Conservation (phyloP, 495 filamentous ascomycete species). For the Penicillium lividum region DNA sequence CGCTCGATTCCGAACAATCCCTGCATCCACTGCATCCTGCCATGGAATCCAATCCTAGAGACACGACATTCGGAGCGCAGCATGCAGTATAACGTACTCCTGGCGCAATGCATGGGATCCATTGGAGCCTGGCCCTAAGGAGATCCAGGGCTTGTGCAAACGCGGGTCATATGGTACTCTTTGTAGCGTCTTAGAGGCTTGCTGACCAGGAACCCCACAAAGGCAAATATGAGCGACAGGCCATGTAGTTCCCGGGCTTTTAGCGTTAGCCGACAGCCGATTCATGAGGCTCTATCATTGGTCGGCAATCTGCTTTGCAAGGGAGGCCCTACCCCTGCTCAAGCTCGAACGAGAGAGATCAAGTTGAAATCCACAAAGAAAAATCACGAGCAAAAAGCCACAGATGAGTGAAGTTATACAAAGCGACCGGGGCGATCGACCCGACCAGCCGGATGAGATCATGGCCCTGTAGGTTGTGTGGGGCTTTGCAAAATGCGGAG, state of each 20-base stretch:
- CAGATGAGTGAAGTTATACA: not conserved
- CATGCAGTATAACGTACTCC: not conserved
- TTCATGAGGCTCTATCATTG: not conserved
- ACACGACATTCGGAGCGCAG: not conserved
- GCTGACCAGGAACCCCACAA: not conserved
- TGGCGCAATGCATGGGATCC: not conserved
- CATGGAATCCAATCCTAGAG: not conserved
- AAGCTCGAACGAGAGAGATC: not conserved
- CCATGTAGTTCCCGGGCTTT: not conserved
- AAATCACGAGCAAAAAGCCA: slow-evolving; percentile 1
- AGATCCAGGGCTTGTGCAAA: not conserved
- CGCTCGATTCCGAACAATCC: not conserved
- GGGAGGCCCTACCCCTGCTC: too few relatives aligned
- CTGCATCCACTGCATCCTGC: not conserved
- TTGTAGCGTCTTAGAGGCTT: too few relatives aligned
- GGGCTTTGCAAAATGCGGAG: slow-evolving; percentile 7
- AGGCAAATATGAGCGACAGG: not conserved
- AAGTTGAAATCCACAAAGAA: not conserved
- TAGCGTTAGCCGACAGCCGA: not conserved
- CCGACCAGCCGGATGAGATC: slow-evolving; percentile 17
- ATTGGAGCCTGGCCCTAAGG: not conserved
- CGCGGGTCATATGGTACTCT: too few relatives aligned
- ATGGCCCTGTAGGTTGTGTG: not conserved
- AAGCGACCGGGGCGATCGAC: slow-evolving; percentile 11
- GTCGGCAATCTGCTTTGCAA: not conserved